Evolutionary conservation across 495 filamentous ascomycete species (phyloP).

Genomic region (Tuber borchii): DNA sequence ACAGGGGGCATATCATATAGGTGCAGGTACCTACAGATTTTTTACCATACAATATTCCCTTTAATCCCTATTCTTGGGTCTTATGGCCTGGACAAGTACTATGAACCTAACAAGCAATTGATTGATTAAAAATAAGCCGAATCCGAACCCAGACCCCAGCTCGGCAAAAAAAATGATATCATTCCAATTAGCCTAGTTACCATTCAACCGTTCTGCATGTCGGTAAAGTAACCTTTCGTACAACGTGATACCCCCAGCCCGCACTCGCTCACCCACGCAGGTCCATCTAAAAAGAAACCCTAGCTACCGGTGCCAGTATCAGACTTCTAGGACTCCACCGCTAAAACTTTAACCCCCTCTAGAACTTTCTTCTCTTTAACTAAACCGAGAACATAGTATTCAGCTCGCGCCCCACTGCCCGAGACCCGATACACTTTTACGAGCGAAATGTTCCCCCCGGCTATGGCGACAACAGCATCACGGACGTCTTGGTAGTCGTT

Average conservation of each 20-base stretch:
- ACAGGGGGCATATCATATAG: too few relatives aligned
- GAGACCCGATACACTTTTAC: slow-evolving; percentile 55
- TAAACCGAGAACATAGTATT: slow-evolving; percentile 57
- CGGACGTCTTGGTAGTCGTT: slow-evolving; percentile 48
- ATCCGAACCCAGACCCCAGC: too few relatives aligned
- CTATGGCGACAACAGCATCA: slow-evolving; percentile 43
- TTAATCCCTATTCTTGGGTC: too few relatives aligned
- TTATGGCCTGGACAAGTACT: too few relatives aligned
- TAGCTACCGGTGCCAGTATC: too few relatives aligned
- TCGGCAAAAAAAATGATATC: background rate
- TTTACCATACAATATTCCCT: too few relatives aligned
- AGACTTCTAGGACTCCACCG: slow-evolving; percentile 50
- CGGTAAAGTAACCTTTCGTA: background rate
- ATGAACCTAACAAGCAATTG: background rate
- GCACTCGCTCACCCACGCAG: background rate
- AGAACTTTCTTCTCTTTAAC: slow-evolving; percentile 49
- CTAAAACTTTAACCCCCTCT: slow-evolving; percentile 56
- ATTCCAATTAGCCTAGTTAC: background rate
- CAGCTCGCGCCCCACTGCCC: slow-evolving; percentile 49
- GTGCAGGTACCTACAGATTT: too few relatives aligned
- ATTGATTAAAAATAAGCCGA: background rate
- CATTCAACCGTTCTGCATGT: background rate
- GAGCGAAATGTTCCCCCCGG: slow-evolving; percentile 46
- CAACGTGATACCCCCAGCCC: background rate
- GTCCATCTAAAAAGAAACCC: background rate